Evolutionary conservation across 352 stramenopile genomes (phyloP).

Genomic region (Phytophthora syringae): DNA sequence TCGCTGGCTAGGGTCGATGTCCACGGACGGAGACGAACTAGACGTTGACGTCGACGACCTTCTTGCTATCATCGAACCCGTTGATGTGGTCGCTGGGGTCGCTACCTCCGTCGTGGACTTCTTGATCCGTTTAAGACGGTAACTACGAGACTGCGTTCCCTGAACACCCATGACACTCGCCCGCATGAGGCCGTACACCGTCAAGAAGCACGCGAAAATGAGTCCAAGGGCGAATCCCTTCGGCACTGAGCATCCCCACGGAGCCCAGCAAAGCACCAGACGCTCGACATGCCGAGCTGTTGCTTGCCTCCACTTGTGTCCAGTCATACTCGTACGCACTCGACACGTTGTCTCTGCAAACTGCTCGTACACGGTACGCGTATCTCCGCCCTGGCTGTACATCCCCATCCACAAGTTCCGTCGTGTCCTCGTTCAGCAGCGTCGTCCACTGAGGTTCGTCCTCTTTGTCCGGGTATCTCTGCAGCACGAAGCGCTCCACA

Average conservation of each 20-base stretch:
- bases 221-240: constrained; percentile 51
- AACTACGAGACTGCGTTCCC: constrained; percentile 52
- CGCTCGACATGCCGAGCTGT: constrained; percentile 7
- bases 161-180: constrained; percentile 59
- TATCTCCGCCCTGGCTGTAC: constrained; percentile 44
- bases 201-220: constrained; percentile 62
- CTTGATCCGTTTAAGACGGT: constrained; percentile 57
- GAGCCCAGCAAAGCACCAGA: constrained; percentile 27
- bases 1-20: constrained; percentile 31
- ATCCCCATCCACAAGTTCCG: constrained; percentile 39
- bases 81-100: not conserved
- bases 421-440: constrained; percentile 46
- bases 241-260: constrained; percentile 30
- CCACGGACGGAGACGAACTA: constrained; percentile 36
- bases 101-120: constrained; percentile 45
- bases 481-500: constrained; percentile 48
- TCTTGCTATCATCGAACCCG: constrained; percentile 24
- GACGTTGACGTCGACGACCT: constrained; percentile 44
- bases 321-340: constrained; percentile 59
- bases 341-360: constrained; percentile 41
- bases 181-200: constrained; percentile 60
- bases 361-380: constrained; percentile 50
- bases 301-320: constrained; percentile 21
- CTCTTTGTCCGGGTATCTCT: constrained; percentile 47
- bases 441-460: constrained; percentile 46